Evolutionary conservation across 2,329 filamentous ascomycete genomes (phyloP).

Genomic region (Clonostachys byssicola): DNA sequence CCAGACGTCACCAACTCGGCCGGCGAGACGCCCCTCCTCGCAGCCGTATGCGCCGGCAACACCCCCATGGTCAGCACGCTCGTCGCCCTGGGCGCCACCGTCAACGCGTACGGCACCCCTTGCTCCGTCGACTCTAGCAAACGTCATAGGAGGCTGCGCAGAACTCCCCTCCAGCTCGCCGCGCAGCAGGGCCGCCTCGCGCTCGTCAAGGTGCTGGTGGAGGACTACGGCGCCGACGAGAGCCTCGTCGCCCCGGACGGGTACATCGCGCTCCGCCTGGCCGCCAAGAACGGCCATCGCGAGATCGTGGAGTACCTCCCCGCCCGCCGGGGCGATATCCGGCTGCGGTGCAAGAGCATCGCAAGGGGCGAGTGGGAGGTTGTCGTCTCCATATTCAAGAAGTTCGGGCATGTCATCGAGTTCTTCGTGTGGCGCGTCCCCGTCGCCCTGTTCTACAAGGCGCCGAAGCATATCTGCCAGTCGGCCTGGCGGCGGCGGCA

Average conservation of each 20-base stretch:
- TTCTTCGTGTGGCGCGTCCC: constrained; percentile 22
- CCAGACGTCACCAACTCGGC: constrained; percentile 22
- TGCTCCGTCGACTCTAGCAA: not conserved
- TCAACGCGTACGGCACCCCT: constrained; percentile 16
- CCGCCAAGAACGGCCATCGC: constrained; percentile 30
- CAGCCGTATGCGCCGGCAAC: constrained; percentile 21
- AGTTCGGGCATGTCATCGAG: constrained; percentile 13
- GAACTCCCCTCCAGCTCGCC: constrained; percentile 40
- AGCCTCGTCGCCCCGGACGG: constrained; percentile 37
- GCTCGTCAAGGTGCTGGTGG: constrained; percentile 32
- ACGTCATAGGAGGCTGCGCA: constrained; percentile 15
- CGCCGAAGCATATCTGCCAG: constrained; percentile 17
- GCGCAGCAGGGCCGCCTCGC: constrained; percentile 31
- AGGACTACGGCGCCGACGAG: constrained; percentile 35
- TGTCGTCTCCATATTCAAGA: constrained; percentile 10
- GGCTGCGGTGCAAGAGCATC: constrained; percentile 25
- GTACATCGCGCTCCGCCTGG: constrained; percentile 37
- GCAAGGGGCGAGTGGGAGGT: constrained; percentile 20
- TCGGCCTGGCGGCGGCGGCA: not conserved
- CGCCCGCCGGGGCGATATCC: constrained; percentile 26
- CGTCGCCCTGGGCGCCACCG: constrained; percentile 24
- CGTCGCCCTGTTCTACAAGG: constrained; percentile 16
- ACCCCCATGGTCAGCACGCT: constrained; percentile 25
- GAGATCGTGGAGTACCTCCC: constrained; percentile 39
- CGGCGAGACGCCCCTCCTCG: constrained; percentile 27